A percentile compares a stretch with the other conserved stretches of the same genome.
Conservation (phyloP, 2,329 filamentous ascomycete genomes). For the Neospermospora avenae region DNA sequence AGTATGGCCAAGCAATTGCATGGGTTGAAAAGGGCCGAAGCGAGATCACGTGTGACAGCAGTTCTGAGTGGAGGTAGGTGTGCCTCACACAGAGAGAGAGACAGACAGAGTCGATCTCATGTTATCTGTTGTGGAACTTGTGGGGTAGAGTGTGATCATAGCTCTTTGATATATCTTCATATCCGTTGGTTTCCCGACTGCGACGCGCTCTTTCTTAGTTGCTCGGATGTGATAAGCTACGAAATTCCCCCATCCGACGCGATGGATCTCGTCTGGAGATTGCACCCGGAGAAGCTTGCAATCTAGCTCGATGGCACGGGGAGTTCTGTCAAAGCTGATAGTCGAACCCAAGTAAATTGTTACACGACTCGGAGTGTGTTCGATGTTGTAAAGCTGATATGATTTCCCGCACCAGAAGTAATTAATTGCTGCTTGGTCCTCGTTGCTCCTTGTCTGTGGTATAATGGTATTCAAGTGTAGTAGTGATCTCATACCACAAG, state of each 20-base stretch:
- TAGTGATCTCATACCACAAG: too few species aligned
- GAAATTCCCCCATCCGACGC: not conserved
- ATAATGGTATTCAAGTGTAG: too few species aligned
- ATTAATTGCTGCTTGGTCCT: too few species aligned
- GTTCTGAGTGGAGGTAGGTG: not conserved
- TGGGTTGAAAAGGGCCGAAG: not conserved
- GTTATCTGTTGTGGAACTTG: not conserved
- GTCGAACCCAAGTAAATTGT: too few species aligned
- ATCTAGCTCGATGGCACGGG: too few species aligned
- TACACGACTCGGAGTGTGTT: too few species aligned
- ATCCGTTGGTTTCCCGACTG: not conserved
- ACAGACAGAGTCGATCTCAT: not conserved
- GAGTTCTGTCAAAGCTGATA: too few species aligned
- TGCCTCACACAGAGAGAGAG: not conserved
- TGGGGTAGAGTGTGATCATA: not conserved
- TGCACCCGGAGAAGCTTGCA: too few species aligned
- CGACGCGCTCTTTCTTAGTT: not conserved
- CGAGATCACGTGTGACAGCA: not conserved
- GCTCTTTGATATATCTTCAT: not conserved
- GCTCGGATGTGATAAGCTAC: slow-evolving; percentile 1
- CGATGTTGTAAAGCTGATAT: too few species aligned
- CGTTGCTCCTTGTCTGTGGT: too few species aligned
- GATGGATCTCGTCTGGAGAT: not conserved
- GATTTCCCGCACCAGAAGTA: too few species aligned
- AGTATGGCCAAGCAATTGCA: not conserved